Percentiles rank a stretch among this genome's conserved stretches.
These are phyloP conservation scores for Elaphomyces granulatus DNA, from an alignment of 495 filamentous ascomycete species.

Conservation along the genomic window DNA sequence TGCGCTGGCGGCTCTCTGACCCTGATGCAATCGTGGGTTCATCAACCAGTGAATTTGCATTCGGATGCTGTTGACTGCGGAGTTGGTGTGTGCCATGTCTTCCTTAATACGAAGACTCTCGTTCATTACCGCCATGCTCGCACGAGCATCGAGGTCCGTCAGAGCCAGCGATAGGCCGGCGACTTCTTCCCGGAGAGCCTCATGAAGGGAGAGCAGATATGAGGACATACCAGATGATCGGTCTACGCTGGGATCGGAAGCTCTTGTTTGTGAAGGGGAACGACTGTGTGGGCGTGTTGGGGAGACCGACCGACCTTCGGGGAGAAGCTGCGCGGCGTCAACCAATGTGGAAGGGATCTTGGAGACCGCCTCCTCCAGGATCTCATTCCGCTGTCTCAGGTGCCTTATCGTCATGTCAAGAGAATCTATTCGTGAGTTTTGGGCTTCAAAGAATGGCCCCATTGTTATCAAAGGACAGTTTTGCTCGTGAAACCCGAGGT, in stretches of 20 bases:
- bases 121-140: constrained; percentile 54
- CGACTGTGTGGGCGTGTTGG: not conserved
- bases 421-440: constrained; percentile 40
- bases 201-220: constrained; percentile 52
- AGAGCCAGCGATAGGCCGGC: constrained; percentile 41
- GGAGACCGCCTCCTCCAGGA: constrained; percentile 40
- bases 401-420: constrained; percentile 42
- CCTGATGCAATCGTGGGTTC: constrained; percentile 41
- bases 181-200: constrained; percentile 52
- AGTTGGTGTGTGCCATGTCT: constrained; percentile 51
- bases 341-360: constrained; percentile 31
- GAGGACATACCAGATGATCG: constrained; percentile 30
- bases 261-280: not conserved
- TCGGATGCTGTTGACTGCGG: constrained; percentile 45
- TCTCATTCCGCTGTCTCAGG: constrained; percentile 42
- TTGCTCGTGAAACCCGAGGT: constrained; percentile 37
- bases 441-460: constrained; percentile 41
- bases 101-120: constrained; percentile 52
- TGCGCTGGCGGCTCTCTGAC: constrained; percentile 14
- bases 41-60: constrained; percentile 60
- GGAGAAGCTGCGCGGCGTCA: constrained; percentile 19
- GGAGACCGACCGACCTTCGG: constrained; percentile 2
- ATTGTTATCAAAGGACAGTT: constrained; percentile 45
- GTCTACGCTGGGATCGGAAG: not conserved
- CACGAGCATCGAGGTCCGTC: constrained; percentile 47